A percentile compares a stretch with the other conserved stretches of the same genome.
These are phyloP conservation scores for Paspalum vaginatum DNA, from an alignment of 176 grass and related monocot species.

Conservation along the genomic window DNA sequence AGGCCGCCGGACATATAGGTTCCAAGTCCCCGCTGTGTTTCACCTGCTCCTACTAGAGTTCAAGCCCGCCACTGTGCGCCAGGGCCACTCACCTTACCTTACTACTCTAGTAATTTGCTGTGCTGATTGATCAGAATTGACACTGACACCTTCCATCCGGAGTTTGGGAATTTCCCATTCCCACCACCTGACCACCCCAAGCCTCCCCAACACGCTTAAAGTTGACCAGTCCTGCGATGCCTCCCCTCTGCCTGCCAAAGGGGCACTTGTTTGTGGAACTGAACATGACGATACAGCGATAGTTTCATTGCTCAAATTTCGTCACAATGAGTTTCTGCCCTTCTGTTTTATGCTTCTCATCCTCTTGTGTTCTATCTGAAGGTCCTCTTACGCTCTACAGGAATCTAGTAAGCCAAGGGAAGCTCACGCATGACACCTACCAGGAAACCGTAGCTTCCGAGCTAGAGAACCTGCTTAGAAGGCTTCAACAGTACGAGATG, in stretches of 20 bases:
- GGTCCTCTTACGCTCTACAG: conserved; percentile 81
- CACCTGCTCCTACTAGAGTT: neutral
- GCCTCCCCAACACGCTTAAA: too few relatives aligned
- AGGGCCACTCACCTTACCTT: neutral
- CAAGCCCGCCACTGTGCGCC: neutral
- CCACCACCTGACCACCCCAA: too few relatives aligned
- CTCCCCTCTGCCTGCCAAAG: neutral
- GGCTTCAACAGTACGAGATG: conserved; percentile 76
- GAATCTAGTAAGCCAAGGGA: conserved; percentile 71
- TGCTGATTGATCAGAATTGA: neutral
- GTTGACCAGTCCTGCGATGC: too few relatives aligned
- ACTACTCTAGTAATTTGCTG: neutral
- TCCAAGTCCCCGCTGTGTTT: neutral
- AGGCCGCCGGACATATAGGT: too few relatives aligned
- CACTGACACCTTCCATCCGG: neutral
- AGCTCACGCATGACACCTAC: conserved; percentile 70
- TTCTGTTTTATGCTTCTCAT: conserved; percentile 8
- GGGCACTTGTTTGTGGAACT: too few relatives aligned
- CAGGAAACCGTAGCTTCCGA: conserved; percentile 83
- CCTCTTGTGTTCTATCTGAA: conserved; percentile 51
- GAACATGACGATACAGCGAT: neutral
- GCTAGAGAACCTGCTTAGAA: conserved; percentile 63
- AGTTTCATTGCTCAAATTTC: neutral
- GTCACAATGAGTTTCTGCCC: neutral
- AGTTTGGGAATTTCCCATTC: neutral